Conservation (phyloP, 768 basidiomycete genomes). For the Ramaria sp. region DNA sequence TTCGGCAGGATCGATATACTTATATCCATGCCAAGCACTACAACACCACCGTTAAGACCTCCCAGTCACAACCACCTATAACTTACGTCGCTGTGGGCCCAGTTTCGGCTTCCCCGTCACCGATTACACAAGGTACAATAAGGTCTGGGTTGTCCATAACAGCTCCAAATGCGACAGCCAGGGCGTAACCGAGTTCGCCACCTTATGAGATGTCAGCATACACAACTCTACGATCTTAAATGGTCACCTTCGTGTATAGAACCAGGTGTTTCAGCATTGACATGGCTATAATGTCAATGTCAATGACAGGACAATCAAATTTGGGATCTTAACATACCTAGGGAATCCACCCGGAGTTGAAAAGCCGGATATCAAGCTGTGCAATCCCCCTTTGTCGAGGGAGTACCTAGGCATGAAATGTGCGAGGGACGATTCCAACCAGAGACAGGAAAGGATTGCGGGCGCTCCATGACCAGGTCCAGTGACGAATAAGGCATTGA, state of each 20-base stretch:
- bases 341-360: slow-evolving; percentile 80
- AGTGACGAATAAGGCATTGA: slow-evolving; percentile 66
- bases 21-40: slow-evolving; percentile 75
- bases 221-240: neutral
- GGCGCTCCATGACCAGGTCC: slow-evolving; percentile 87
- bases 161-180: slow-evolving; percentile 76
- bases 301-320: neutral
- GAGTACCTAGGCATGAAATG: slow-evolving; percentile 47
- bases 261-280: slow-evolving; percentile 81
- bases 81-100: slow-evolving; percentile 56
- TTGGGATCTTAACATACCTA: slow-evolving; percentile 30
- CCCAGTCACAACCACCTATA: neutral
- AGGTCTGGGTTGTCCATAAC: slow-evolving; percentile 89
- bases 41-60: neutral
- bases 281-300: slow-evolving; percentile 32
- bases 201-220: neutral
- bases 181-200: slow-evolving; percentile 82
- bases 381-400: slow-evolving; percentile 45
- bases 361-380: slow-evolving; percentile 63
- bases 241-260: slow-evolving; percentile 71
- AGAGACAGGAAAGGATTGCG: slow-evolving; percentile 74
- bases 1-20: slow-evolving; percentile 85
- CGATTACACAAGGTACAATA: slow-evolving; percentile 71
- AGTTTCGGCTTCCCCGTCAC: slow-evolving; percentile 80
- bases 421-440: slow-evolving; percentile 69